A percentile compares a stretch with the other conserved stretches of the same genome.
These are phyloP conservation scores for Coniochaeta sp. DNA, from an alignment of 2,329 filamentous ascomycete genomes.

Conservation along the genomic window DNA sequence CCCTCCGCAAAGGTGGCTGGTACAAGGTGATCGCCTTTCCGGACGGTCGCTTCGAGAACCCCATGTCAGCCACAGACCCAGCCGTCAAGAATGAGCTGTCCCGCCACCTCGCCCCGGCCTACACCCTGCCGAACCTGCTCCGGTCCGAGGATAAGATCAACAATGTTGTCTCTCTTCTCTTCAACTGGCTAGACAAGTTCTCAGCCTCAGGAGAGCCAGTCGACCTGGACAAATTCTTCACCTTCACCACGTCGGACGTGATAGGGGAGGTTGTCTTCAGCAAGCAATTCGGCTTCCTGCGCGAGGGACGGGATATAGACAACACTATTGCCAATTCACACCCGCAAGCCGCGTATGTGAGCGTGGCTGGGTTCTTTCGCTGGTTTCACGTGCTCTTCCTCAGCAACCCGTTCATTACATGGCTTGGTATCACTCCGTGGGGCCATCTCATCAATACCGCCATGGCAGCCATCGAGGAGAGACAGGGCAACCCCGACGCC, in stretches of 20 bases:
- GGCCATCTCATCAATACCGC: conserved; percentile 19
- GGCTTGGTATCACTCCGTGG: conserved; percentile 19
- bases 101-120: conserved; percentile 23
- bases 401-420: conserved; percentile 20
- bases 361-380: conserved; percentile 16
- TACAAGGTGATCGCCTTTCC: conserved; percentile 30
- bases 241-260: conserved; percentile 22
- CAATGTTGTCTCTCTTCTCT: conserved; percentile 8
- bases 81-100: conserved; percentile 23
- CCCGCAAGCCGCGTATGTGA: conserved; percentile 11
- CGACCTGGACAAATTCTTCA: conserved; percentile 15
- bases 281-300: conserved; percentile 22
- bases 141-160: conserved; percentile 11
- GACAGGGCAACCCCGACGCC: conserved; percentile 15
- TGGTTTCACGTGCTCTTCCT: conserved; percentile 19
- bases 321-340: conserved; percentile 19
- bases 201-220: conserved; percentile 8
- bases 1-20: conserved; percentile 17
- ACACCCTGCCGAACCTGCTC: conserved; percentile 22
- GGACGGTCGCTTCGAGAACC: conserved; percentile 29
- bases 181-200: conserved; percentile 12
- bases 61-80: conserved; percentile 29
- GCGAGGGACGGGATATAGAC: conserved; percentile 21
- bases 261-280: conserved; percentile 24
- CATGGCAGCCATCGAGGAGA: conserved; percentile 15